Conservation (phyloP, 2,329 filamentous ascomycete genomes). For the Dothidotthia symphoricarpi region DNA sequence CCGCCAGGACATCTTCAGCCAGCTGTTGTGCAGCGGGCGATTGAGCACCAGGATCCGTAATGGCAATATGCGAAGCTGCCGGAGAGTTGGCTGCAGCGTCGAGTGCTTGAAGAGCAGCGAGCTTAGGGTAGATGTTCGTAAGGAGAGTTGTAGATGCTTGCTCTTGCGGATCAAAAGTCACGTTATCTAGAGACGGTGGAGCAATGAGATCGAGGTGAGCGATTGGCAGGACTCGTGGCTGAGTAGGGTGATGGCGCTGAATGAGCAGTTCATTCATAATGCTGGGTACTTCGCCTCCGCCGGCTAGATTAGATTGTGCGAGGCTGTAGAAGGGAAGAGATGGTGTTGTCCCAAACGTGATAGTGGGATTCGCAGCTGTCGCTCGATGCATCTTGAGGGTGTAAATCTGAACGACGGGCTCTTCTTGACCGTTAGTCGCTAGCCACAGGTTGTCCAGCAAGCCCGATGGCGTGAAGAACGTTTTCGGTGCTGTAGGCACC, state of each 20-base stretch:
- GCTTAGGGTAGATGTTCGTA: constrained; percentile 49
- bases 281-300: constrained; percentile 54
- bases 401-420: constrained; percentile 38
- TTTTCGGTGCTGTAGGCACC: constrained; percentile 25
- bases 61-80: constrained; percentile 53
- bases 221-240: constrained; percentile 41
- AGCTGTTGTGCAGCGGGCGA: constrained; percentile 62
- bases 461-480: constrained; percentile 53
- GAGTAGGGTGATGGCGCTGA: constrained; percentile 41
- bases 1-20: constrained; percentile 58
- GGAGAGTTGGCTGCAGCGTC: constrained; percentile 48
- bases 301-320: constrained; percentile 53
- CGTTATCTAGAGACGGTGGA: constrained; percentile 35
- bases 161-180: constrained; percentile 28
- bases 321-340: constrained; percentile 70
- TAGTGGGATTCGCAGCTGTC: constrained; percentile 42
- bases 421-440: constrained; percentile 65
- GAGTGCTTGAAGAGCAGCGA: constrained; percentile 48
- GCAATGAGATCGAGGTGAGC: constrained; percentile 41
- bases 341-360: constrained; percentile 66
- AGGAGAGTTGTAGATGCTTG: constrained; percentile 35
- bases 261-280: constrained; percentile 43
- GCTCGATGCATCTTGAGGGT: constrained; percentile 47
- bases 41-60: constrained; percentile 66
- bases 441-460: constrained; percentile 67